Evolutionary conservation across 371 early-diverging fungal genomes (phyloP), one percentile per base, ranked within the genome.

Genomic region (Rhizomucor pusillus): DNA sequence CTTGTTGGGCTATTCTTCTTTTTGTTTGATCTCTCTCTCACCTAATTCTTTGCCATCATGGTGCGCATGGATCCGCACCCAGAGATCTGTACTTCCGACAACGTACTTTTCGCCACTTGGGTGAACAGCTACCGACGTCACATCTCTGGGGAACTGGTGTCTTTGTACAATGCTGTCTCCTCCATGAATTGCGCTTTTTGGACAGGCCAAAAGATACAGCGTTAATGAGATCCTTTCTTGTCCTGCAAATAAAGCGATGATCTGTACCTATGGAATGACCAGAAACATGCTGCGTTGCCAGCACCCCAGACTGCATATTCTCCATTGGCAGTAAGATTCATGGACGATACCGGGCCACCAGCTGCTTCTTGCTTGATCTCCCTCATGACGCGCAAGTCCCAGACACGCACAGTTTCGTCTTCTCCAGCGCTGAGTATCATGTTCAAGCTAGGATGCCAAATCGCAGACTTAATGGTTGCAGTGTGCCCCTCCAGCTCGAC

Each of bases 11-110:
- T 22, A n/a, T 20, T 20, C 25, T 24, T 35, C 12, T 43, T 16
- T 23, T 41, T 36, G 10, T 1, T 25, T 7, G 1, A 45, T 52
- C 14, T 13, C 18, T 20, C 24, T 37, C 52, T 52, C 63, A 69
- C 69, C 81, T 22, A 77, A 54, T 51, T 89, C 91, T 37, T 82
- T 67, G 1, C 88, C 92, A 1, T 83, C 69, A 10, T 79, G 77
- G 59, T 85, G 90, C 43, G 90, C 92, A 60, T 86, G 88, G 50
- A 86, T 85, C 33, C 90, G 81, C 14, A 91, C 90, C 80, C 90
- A 90, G 25, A 90, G 75, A 62, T 93, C 92, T 0, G 79, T 78
- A 5, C 90, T 89, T 18, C 92, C 92, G 9, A 85, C 85, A 5
- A 92, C 89, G 63, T 91, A 88, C 46, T 82, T 75, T 7, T 84